These are phyloP conservation scores for Fusarium clavum DNA, from an alignment of 2,329 filamentous ascomycete species.

Conservation along the genomic window DNA sequence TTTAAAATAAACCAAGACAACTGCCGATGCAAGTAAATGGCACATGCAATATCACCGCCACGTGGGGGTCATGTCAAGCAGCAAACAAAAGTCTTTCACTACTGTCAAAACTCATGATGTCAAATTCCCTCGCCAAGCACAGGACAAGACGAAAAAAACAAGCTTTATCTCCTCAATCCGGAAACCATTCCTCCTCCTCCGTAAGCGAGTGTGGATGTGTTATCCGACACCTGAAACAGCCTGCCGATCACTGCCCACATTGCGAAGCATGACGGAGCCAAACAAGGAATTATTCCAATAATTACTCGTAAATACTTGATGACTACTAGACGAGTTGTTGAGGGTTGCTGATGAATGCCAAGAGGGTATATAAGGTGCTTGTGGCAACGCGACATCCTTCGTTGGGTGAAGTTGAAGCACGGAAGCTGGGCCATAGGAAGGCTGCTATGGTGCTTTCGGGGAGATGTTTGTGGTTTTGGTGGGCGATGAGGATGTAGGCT, in stretches of 20 bases:
- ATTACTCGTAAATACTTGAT: too few species aligned
- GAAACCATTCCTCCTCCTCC: not conserved
- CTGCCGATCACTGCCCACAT: constrained; percentile 1
- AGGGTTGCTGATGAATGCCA: not conserved
- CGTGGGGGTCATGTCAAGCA: not conserved
- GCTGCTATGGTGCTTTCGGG: constrained; percentile 19
- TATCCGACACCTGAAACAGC: constrained; percentile 8
- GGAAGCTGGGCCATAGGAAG: constrained; percentile 47
- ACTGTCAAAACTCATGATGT: not conserved
- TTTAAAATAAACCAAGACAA: not conserved
- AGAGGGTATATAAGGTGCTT: not conserved
- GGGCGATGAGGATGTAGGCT: constrained; percentile 49
- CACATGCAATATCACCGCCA: not conserved
- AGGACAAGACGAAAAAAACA: not conserved
- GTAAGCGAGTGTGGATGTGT: not conserved
- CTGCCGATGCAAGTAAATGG: not conserved
- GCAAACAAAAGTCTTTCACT: rapidly evolving
- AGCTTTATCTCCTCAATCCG: not conserved
- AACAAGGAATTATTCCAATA: not conserved
- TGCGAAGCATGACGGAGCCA: not conserved
- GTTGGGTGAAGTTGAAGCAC: constrained; percentile 26
- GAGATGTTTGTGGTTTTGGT: constrained; percentile 41
- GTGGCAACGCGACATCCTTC: constrained; percentile 50
- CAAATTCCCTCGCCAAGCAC: not conserved
- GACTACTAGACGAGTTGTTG: too few species aligned